Evolutionary conservation across 805 yeast genomes (phyloP).

Genomic region (Saccharomycopsis sp.): DNA sequence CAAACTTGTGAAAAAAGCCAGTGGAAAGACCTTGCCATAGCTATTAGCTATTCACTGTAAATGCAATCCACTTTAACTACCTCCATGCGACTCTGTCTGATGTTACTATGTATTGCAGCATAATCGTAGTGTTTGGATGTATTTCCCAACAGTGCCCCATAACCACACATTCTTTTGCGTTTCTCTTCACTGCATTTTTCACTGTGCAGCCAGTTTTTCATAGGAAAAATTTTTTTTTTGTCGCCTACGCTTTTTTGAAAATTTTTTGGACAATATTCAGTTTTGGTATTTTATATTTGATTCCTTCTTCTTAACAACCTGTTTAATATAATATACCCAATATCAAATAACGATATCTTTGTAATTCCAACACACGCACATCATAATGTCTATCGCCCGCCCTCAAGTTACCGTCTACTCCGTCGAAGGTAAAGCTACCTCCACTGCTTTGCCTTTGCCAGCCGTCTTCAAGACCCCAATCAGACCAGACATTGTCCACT

Average conservation of each 20-base stretch:
- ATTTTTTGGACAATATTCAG: not conserved
- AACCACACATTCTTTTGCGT: not conserved
- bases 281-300: too few species aligned
- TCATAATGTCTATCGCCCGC: conserved; percentile 57
- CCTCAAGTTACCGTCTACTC: conserved; percentile 97
- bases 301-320: not conserved
- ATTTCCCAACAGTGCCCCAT: too few species aligned
- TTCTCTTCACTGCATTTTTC: not conserved
- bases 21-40: too few species aligned
- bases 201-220: not conserved
- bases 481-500: conserved; percentile 98
- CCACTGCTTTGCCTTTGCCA: conserved; percentile 86
- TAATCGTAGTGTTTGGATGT: too few species aligned
- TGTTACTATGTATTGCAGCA: too few species aligned
- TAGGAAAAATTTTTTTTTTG: not conserved
- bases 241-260: not conserved
- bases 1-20: too few species aligned
- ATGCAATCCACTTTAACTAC: too few species aligned
- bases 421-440: conserved; percentile 79
- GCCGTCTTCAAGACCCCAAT: conserved; percentile 99
- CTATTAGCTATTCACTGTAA: too few species aligned
- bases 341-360: not conserved
- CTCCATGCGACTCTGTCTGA: too few species aligned
- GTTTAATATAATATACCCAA: not conserved
- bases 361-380: not conserved